phyloP scores from a whole-genome alignment of 768 basidiomycete genomes.

The Melanogaster broomeanus region DNA sequence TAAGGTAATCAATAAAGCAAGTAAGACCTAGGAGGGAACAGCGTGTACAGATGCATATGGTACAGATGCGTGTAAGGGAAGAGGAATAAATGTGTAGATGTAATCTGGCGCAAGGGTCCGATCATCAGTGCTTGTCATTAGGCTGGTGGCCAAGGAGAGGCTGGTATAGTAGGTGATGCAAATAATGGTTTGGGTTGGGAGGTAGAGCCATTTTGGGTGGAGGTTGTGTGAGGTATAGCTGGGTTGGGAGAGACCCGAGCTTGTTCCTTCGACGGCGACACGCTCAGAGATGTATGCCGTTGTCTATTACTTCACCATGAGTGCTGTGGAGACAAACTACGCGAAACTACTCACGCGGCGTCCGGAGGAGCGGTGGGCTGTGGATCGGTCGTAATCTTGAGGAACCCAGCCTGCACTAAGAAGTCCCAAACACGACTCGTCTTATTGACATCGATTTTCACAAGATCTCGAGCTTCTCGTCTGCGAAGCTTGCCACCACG shows the following conservation, averaged over 20 bases:
- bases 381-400: constrained; percentile 66
- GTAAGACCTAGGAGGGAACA: constrained; percentile 1
- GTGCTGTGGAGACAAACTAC: background rate
- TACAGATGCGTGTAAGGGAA: constrained; percentile 26
- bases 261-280: constrained; percentile 30
- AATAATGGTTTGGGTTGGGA: constrained; percentile 19
- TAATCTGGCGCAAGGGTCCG: background rate
- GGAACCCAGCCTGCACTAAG: constrained; percentile 80
- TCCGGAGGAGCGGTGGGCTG: constrained; percentile 36
- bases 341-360: constrained; percentile 32
- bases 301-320: constrained; percentile 13
- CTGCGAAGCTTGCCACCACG: constrained; percentile 86
- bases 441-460: constrained; percentile 94
- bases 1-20: constrained; percentile 14
- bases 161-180: constrained; percentile 23
- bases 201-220: constrained; percentile 17
- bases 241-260: constrained; percentile 20
- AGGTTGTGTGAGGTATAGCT: constrained; percentile 1
- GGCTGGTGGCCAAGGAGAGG: constrained; percentile 22
- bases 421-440: constrained; percentile 93
- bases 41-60: constrained; percentile 26
- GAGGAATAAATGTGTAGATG: constrained; percentile 3
- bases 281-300: constrained; percentile 10
- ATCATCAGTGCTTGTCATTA: constrained; percentile 7
- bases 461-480: constrained; percentile 85